Evolutionary conservation across 164 flowering plant genomes (phyloP), one percentile per base, ranked within the genome.

Genomic region (Piper longum): DNA sequence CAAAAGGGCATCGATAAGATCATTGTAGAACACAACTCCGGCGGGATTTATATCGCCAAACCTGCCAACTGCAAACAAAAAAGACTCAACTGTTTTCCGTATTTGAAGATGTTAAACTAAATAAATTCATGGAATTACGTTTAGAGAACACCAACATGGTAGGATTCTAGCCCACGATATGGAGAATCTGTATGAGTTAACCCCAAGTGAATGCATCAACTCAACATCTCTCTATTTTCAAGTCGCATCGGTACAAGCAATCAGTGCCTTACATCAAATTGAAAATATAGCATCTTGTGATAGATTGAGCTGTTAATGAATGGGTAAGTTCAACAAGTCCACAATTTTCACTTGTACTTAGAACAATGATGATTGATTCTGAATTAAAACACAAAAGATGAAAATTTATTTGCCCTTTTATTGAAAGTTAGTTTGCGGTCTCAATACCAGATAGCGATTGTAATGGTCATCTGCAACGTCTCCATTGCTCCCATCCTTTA

Each of bases 111-210:
- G 14, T n/a, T 1, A 19, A 7, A 41, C 12, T 57, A 26, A 7
- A 19, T 0, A 16, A 43, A 7, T 41, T 17, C 12, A 56, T 36
- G 43, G 26, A 26, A 26, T 1, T 56, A 56, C 1, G 36, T 2
- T 26, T 26, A 0, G 8, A 40, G 17, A 18, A 2, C 5, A 54
- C 58, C 41, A 19, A 65, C 67, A 81, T 84, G 79, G 87, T 60
- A 84, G 71, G 74, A 84, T 67, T 69, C 89, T 80, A 17, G 87
- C 70, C 96, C 93, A 89, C 41, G 93, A 85, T 17, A 86, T 81
- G 2, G 96, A 86, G 72, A 89, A 82, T 2, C 89, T 75, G 61
- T 80, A 82, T 70, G 82, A 70, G 39, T 82, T 83, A 59, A 81
- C 81, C 55, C 87, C 91, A 39, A 86, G 66, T 42, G 72, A 68